phyloP scores from a whole-genome alignment of 2,329 filamentous ascomycete genomes.

The Diplodia corticola region DNA sequence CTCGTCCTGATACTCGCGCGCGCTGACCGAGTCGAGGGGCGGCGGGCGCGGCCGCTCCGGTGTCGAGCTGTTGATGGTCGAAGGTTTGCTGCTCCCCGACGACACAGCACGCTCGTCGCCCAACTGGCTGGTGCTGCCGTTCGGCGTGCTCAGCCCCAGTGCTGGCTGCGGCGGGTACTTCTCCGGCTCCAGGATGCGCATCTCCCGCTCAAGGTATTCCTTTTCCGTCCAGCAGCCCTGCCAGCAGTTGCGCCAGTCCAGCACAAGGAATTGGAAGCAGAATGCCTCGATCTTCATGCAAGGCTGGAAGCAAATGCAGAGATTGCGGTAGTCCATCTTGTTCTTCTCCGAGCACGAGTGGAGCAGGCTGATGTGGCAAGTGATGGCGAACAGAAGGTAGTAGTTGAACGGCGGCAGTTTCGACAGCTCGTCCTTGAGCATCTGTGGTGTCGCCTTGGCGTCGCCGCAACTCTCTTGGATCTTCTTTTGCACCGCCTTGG shows the following conservation, averaged over 20 bases:
- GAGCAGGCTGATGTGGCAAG: constrained; percentile 88
- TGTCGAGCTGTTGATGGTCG: constrained; percentile 32
- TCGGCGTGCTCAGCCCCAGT: constrained; percentile 12
- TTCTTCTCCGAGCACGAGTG: constrained; percentile 92
- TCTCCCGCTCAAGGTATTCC: constrained; percentile 69
- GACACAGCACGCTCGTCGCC: constrained; percentile 60
- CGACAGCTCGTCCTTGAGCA: constrained; percentile 88
- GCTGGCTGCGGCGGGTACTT: constrained; percentile 16
- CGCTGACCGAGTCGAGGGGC: constrained; percentile 10
- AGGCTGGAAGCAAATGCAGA: constrained; percentile 96
- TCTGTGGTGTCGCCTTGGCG: constrained; percentile 75
- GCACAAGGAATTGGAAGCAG: constrained; percentile 92
- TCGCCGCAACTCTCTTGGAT: constrained; percentile 79
- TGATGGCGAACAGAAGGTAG: constrained; percentile 95
- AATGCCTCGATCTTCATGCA: constrained; percentile 95
- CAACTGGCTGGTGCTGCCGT: constrained; percentile 17
- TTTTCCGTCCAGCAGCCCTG: constrained; percentile 92
- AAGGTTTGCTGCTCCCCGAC: constrained; percentile 60
- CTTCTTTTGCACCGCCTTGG: constrained; percentile 76
- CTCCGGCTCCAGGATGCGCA: constrained; percentile 27
- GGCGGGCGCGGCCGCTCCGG: constrained; percentile 24
- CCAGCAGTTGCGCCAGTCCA: constrained; percentile 96
- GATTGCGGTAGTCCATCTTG: constrained; percentile 95
- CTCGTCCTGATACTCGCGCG: constrained; percentile 24
- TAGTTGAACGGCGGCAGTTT: constrained; percentile 97